Conservation (phyloP, 2,329 filamentous ascomycete genomes). For the Thelonectria rubi region DNA sequence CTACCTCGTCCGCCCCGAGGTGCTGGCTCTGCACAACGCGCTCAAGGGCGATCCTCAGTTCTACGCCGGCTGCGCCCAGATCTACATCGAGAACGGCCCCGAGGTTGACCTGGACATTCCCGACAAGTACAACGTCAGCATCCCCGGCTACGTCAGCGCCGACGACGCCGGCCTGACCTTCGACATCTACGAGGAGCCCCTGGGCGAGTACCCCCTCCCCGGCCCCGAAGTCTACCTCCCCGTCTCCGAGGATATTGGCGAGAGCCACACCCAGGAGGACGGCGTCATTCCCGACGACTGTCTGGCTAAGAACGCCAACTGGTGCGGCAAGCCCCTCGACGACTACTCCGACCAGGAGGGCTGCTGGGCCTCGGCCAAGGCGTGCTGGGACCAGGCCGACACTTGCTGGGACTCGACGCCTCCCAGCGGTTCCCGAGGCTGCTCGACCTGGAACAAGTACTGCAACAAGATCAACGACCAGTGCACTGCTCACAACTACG, state of each 20-base stretch:
- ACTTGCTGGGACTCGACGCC: slow-evolving; percentile 68
- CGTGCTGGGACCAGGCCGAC: slow-evolving; percentile 67
- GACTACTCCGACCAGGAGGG: slow-evolving; percentile 62
- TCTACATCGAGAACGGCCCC: slow-evolving; percentile 65
- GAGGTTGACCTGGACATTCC: slow-evolving; percentile 59
- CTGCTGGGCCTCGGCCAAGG: slow-evolving; percentile 66
- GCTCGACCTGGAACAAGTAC: slow-evolving; percentile 69
- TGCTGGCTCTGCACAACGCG: slow-evolving; percentile 74
- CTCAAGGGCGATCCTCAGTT: slow-evolving; percentile 72
- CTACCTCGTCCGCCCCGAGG: slow-evolving; percentile 77
- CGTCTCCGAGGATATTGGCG: slow-evolving; percentile 30
- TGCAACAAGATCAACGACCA: slow-evolving; percentile 60
- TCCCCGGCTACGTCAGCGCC: slow-evolving; percentile 71
- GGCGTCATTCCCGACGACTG: slow-evolving; percentile 65
- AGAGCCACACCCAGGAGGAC: slow-evolving; percentile 44
- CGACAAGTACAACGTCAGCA: slow-evolving; percentile 62
- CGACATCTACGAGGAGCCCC: slow-evolving; percentile 66
- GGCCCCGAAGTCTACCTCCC: slow-evolving; percentile 63
- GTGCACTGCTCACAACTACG: slow-evolving; percentile 54
- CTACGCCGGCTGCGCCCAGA: slow-evolving; percentile 76
- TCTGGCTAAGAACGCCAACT: slow-evolving; percentile 75
- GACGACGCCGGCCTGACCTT: slow-evolving; percentile 66
- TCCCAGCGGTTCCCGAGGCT: slow-evolving; percentile 67
- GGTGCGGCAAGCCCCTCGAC: slow-evolving; percentile 71
- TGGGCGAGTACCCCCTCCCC: slow-evolving; percentile 62